phyloP scores from a whole-genome alignment of 805 yeast genomes.

The Suhomyces canberraensis region DNA sequence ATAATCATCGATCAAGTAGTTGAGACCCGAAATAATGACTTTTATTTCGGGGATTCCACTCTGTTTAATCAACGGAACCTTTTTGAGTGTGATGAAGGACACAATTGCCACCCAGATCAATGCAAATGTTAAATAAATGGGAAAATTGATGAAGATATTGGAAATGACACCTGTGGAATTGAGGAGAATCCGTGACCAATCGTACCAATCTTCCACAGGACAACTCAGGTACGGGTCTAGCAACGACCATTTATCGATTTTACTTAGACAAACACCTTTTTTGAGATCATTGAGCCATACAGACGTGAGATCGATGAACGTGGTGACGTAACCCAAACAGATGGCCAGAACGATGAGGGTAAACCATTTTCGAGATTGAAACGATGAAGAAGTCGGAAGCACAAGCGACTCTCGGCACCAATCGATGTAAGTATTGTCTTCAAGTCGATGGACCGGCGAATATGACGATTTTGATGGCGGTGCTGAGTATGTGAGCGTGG shows the following conservation, averaged over 20 bases:
- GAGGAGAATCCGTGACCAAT: conserved; percentile 34
- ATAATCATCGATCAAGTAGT: conserved; percentile 44
- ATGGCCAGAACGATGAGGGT: conserved; percentile 45
- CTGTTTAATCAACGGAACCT: conserved; percentile 30
- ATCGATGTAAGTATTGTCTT: conserved; percentile 45
- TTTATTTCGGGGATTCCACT: conserved; percentile 77
- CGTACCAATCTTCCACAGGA: conserved; percentile 38
- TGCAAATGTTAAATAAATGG: conserved; percentile 32
- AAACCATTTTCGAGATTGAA: conserved; percentile 42
- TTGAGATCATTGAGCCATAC: conserved; percentile 51
- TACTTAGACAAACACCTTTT: conserved; percentile 48
- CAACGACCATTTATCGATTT: conserved; percentile 38
- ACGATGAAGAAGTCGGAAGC: conserved; percentile 11
- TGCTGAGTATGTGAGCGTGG: neutral
- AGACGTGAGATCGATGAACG: conserved; percentile 47
- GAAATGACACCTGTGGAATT: conserved; percentile 16
- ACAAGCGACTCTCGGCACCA: conserved; percentile 47
- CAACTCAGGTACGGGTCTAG: conserved; percentile 43
- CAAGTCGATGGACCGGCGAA: conserved; percentile 20
- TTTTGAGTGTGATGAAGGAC: conserved; percentile 25
- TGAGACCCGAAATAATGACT: conserved; percentile 63
- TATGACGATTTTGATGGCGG: neutral
- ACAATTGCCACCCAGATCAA: conserved; percentile 22
- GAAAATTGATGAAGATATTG: conserved; percentile 29
- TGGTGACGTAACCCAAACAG: conserved; percentile 46